phyloP scores from a whole-genome alignment of 768 basidiomycete species.

The Amanita rimosa region DNA sequence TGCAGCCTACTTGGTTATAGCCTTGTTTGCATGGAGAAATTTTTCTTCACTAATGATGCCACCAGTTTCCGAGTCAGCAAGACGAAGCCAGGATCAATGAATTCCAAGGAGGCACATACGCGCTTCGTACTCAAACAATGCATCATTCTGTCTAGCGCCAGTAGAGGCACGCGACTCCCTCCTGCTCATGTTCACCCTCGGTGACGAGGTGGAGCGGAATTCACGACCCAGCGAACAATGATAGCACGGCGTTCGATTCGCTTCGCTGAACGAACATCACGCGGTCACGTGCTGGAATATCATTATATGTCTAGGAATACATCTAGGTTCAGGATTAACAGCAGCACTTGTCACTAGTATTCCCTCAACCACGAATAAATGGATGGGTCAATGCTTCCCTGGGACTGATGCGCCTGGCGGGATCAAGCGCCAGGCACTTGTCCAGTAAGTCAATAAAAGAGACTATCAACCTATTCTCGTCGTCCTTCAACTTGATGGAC shows the following conservation, averaged over 20 bases:
- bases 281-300: not conserved
- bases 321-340: no score
- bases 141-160: slow-evolving; percentile 62
- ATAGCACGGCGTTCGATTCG: not conserved
- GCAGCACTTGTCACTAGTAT: no score
- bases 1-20: slow-evolving; percentile 71
- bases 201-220: slow-evolving; percentile 12
- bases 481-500: slow-evolving; percentile 74
- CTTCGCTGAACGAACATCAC: not conserved
- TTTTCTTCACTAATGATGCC: slow-evolving; percentile 73
- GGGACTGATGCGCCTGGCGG: slow-evolving; percentile 77
- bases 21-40: slow-evolving; percentile 83
- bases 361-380: slow-evolving; percentile 51
- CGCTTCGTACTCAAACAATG: slow-evolving; percentile 74
- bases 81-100: slow-evolving; percentile 6
- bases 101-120: slow-evolving; percentile 38
- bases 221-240: not conserved
- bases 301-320: not conserved
- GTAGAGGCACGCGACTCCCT: slow-evolving; percentile 55
- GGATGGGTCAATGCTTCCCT: slow-evolving; percentile 83
- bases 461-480: slow-evolving; percentile 69
- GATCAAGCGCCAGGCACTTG: slow-evolving; percentile 82
- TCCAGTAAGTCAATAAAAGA: slow-evolving; percentile 88
- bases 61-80: slow-evolving; percentile 22
- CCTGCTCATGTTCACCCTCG: slow-evolving; percentile 37